phyloP scores from a whole-genome alignment of 495 filamentous ascomycete species.

The Halenospora varia region DNA sequence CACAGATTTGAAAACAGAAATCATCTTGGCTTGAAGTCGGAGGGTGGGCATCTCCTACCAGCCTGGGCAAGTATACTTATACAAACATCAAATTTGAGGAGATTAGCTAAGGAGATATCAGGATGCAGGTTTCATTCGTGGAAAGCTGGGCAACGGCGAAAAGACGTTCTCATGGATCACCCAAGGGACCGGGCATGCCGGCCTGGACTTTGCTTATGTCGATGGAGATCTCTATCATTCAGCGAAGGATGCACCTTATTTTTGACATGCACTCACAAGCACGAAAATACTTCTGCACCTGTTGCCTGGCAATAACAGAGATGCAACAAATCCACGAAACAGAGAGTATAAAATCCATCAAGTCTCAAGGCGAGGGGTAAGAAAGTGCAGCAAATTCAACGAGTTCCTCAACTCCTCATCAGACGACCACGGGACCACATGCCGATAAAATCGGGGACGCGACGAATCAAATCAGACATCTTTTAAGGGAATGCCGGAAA shows the following conservation, averaged over 20 bases:
- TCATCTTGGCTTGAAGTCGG: conserved; percentile 5
- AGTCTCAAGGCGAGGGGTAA: too few relatives aligned
- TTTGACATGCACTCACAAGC: too few relatives aligned
- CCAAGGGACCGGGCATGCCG: background rate
- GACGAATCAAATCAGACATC: background rate
- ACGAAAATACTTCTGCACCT: too few relatives aligned
- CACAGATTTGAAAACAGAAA: conserved; percentile 7
- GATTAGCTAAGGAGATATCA: background rate
- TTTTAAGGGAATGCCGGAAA: background rate
- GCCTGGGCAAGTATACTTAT: background rate
- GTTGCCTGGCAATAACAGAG: too few relatives aligned
- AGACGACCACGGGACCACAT: too few relatives aligned
- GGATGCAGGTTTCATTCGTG: conserved; percentile 5
- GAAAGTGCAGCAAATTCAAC: too few relatives aligned
- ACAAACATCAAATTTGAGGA: background rate
- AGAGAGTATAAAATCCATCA: too few relatives aligned
- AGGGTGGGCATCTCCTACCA: background rate
- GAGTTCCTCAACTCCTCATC: too few relatives aligned
- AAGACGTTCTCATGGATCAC: background rate
- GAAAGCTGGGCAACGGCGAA: background rate
- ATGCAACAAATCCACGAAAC: too few relatives aligned
- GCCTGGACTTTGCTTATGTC: background rate
- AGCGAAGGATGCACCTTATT: too few relatives aligned
- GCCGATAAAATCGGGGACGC: too few relatives aligned
- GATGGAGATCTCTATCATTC: too few relatives aligned